Conservation (phyloP, 2,329 filamentous ascomycete species). For the Gremmenia infestans region DNA sequence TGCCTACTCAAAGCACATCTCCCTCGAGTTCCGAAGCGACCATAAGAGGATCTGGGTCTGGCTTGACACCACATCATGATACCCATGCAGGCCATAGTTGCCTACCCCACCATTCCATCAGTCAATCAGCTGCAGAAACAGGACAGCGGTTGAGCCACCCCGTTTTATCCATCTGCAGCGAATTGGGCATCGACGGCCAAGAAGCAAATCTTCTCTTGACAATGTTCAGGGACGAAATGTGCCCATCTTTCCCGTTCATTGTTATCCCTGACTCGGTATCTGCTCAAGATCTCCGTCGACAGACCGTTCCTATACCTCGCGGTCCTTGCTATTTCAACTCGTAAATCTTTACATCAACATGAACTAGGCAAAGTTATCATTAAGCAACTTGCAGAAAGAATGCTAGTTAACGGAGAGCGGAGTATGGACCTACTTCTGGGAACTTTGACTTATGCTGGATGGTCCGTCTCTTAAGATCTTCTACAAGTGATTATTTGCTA, state of each 20-base stretch:
- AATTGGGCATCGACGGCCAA: conserved; percentile 2
- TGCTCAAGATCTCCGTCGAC: conserved; percentile 7
- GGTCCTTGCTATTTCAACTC: conserved; percentile 14
- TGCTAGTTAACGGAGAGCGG: conserved; percentile 13
- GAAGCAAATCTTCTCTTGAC: conserved; percentile 10
- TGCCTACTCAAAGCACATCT: neutral
- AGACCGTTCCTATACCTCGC: conserved; percentile 19
- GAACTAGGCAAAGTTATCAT: conserved; percentile 11
- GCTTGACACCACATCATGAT: too few relatives aligned
- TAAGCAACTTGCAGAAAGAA: conserved; percentile 12
- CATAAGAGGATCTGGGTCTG: too few relatives aligned
- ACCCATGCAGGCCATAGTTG: too few relatives aligned
- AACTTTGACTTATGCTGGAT: conserved; percentile 13
- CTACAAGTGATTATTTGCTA: neutral
- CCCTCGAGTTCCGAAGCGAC: too few relatives aligned
- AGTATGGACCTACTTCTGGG: conserved; percentile 17
- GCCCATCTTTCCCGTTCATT: conserved; percentile 20
- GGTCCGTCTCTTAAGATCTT: conserved; percentile 5
- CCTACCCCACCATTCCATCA: neutral
- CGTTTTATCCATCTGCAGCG: neutral
- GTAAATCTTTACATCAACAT: conserved; percentile 4
- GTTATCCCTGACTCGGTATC: conserved; percentile 7
- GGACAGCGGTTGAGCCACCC: conserved; percentile 5
- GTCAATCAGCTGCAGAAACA: neutral
- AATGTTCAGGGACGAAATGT: conserved; percentile 17